Conservation (phyloP, 148 eudicot species). For the Polygonum maritimum region DNA sequence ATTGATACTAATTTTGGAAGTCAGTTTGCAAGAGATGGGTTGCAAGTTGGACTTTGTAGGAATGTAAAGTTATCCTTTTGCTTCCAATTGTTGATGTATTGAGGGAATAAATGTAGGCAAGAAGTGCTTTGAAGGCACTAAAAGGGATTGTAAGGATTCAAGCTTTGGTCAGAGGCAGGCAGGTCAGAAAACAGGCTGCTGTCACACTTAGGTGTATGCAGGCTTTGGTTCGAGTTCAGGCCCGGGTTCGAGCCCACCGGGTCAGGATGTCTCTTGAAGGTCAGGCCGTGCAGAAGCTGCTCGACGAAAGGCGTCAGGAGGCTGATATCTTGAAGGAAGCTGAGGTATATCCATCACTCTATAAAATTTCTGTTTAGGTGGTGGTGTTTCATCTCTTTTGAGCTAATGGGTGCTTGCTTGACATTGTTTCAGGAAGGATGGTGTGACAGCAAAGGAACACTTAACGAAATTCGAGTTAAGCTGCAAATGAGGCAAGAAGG, state of each 20-base stretch:
- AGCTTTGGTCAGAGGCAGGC: constrained; percentile 80
- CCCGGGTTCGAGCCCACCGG: constrained; percentile 85
- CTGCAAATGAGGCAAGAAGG: constrained; percentile 92
- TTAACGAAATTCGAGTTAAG: constrained; percentile 69
- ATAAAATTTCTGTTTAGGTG: neutral
- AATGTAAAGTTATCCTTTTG: neutral
- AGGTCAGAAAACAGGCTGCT: constrained; percentile 93
- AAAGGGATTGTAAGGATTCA: constrained; percentile 88
- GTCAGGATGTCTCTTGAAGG: constrained; percentile 94
- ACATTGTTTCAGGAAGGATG: constrained; percentile 66
- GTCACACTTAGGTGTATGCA: constrained; percentile 97
- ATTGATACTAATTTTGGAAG: neutral
- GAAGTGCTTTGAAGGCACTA: constrained; percentile 82
- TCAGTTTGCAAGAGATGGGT: neutral
- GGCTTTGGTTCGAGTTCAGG: constrained; percentile 96
- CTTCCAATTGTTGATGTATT: neutral
- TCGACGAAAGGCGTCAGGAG: constrained; percentile 49
- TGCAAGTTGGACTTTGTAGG: neutral
- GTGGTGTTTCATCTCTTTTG: neutral
- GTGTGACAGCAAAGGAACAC: constrained; percentile 87
- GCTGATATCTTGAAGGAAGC: constrained; percentile 68
- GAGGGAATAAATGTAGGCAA: constrained; percentile 39
- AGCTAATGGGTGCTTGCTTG: neutral
- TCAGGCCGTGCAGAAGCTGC: constrained; percentile 72
- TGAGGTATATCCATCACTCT: constrained; percentile 39